These are phyloP conservation scores for Coniochaeta sp. DNA, from an alignment of 2,329 filamentous ascomycete genomes.

Conservation along the genomic window DNA sequence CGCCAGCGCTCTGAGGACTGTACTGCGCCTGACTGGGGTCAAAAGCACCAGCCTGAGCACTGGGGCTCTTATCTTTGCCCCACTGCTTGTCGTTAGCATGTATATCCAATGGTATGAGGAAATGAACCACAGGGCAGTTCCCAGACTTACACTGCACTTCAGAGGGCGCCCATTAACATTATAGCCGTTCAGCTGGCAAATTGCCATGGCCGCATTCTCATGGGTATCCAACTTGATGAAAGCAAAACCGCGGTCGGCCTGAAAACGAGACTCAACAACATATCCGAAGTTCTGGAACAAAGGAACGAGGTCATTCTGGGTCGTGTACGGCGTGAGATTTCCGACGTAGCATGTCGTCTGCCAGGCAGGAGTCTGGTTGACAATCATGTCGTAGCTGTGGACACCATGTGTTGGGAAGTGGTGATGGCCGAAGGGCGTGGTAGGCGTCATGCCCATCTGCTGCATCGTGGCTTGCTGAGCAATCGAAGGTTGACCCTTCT, in stretches of 20 bases:
- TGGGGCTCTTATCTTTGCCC: conserved; percentile 97
- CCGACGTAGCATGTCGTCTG: conserved; percentile 98
- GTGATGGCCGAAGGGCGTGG: conserved; percentile 91
- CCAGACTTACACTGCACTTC: conserved; percentile 94
- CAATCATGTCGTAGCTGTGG: conserved; percentile 95
- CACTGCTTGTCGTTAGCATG: conserved; percentile 51
- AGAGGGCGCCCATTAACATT: conserved; percentile 94
- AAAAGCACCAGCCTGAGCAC: conserved; percentile 55
- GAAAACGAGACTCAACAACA: conserved; percentile 94
- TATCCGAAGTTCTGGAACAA: conserved; percentile 98
- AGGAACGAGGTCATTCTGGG: conserved; percentile 92
- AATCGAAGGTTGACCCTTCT: conserved; percentile 99
- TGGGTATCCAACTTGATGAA: conserved; percentile 99
- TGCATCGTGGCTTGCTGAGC: conserved; percentile 96
- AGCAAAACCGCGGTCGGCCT: conserved; percentile 93
- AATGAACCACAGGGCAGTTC: not conserved
- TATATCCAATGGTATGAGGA: not conserved
- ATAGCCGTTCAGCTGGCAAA: conserved; percentile 96
- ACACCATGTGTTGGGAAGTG: conserved; percentile 96
- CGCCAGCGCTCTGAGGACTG: conserved; percentile 68
- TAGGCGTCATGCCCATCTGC: conserved; percentile 96
- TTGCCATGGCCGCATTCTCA: conserved; percentile 96
- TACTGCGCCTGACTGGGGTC: conserved; percentile 67
- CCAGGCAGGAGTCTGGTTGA: conserved; percentile 91
- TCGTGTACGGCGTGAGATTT: conserved; percentile 95